Base-by-base conservation (phyloP, 495 filamentous ascomycete species). In the Neurospora sp. region DNA sequence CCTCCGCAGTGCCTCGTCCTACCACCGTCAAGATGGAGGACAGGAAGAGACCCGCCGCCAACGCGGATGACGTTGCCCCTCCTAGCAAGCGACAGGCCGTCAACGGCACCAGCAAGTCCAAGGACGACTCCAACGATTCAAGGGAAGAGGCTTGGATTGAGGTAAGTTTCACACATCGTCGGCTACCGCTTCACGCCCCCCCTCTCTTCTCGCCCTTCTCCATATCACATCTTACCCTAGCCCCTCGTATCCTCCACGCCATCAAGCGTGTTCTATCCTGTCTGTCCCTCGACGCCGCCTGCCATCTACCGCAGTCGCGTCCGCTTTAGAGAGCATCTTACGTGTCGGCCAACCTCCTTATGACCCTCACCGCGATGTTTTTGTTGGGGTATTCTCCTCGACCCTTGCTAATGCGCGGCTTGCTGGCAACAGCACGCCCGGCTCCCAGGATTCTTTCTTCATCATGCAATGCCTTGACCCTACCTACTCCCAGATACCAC, bases 11-110 rank as follows among this genome's bases (percentile, higher is more conserved):
- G 86, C 88, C 92, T 87, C 87, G 89, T 85, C 87, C 90, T 80
- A 85, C 86, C 81, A 83, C 83, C 81, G 86, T 90, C 88, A 97
- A 94, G 88, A 97, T 97, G 94, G 94, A 97, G 86, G 93, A 97
- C 86, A 93, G 94, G 89, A 97, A 97, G 87, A 89, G 94, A 89
- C 90, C 93, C 77, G 91, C 93, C 75, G 85, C 89, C 72, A 84
- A 86, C 80, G 91, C 89, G 77, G 93, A 94, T 82, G 92, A 95
- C 70, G 85, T 90, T 75, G 92, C 91, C 73, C 94, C 94, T 54
- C 93, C 93, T 10, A 89, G 87, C 78, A 97, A 97, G 87, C 90
- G 93, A 81, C 93, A 95, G 82, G 92, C 92, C 11, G 85, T 92
- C 23, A 96, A 96, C 84, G 93, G 93, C 77, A 85, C 88, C 74